phyloP scores from a whole-genome alignment of 441 rosid species.

The Pelargonium australe region DNA sequence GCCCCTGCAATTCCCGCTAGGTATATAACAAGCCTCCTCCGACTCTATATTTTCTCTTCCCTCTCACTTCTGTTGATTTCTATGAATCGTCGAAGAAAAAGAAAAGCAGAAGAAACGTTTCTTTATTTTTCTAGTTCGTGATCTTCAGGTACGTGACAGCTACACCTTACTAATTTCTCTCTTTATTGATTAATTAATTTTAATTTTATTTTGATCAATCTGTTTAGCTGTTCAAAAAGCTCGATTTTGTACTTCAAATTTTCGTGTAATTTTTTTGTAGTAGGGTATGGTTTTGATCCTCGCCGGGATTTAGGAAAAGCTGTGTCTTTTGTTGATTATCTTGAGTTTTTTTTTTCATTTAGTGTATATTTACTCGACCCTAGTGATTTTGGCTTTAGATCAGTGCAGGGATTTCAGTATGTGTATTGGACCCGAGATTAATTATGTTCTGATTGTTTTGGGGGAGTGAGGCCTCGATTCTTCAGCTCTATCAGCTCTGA shows the following conservation, averaged over 20 bases:
- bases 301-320: not conserved
- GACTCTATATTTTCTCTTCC: not conserved
- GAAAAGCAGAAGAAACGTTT: not conserved
- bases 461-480: not conserved
- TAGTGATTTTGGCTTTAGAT: not conserved
- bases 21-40: conserved; percentile 35
- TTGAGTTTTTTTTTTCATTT: not conserved
- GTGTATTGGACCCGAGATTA: not conserved
- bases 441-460: not conserved
- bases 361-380: not conserved
- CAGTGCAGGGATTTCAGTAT: not conserved
- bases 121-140: not conserved
- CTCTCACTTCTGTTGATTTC: not conserved
- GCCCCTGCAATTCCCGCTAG: conserved; percentile 45
- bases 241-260: not conserved
- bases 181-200: not conserved
- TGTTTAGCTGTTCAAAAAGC: not conserved
- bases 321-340: not conserved
- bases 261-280: not conserved
- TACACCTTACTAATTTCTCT: not conserved
- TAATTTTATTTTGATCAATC: no score
- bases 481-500: not conserved
- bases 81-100: not conserved
- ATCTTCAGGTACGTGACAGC: not conserved
- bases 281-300: not conserved